Conservation (phyloP, 257 asterid species). For the Solanum arcanum region DNA sequence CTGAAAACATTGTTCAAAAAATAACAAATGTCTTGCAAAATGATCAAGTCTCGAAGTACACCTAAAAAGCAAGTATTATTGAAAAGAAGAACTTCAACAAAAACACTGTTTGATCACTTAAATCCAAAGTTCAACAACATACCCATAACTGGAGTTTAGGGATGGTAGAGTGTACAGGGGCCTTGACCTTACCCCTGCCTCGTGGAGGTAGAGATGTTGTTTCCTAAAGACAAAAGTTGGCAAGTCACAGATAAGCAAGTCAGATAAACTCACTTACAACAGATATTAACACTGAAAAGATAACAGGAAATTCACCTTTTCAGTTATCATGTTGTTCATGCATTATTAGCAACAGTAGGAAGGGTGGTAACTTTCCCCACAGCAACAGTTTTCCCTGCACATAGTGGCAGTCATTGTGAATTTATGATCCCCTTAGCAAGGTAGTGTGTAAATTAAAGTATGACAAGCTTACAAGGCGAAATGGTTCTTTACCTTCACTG, state of each 20-base stretch:
- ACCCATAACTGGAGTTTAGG: background rate
- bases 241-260: background rate
- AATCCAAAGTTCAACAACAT: background rate
- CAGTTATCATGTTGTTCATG: conserved; percentile 2
- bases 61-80: background rate
- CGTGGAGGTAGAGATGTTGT: background rate
- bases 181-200: background rate
- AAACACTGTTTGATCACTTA: background rate
- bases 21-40: background rate
- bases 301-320: background rate
- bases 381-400: conserved; percentile 72
- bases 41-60: background rate
- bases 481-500: conserved; percentile 54
- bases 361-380: conserved; percentile 47
- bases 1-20: background rate
- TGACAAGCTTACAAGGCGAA: background rate
- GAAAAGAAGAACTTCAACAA: background rate
- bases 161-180: background rate
- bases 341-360: conserved; percentile 10
- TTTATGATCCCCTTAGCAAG: background rate
- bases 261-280: background rate
- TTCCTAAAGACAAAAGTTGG: background rate
- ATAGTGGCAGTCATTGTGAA: background rate
- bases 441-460: background rate
- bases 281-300: background rate